A percentile compares a stretch with the other conserved stretches of the same genome.
Evolutionary conservation across 108 stramenopile species (phyloP).

Genomic region (Nitzschia palea): DNA sequence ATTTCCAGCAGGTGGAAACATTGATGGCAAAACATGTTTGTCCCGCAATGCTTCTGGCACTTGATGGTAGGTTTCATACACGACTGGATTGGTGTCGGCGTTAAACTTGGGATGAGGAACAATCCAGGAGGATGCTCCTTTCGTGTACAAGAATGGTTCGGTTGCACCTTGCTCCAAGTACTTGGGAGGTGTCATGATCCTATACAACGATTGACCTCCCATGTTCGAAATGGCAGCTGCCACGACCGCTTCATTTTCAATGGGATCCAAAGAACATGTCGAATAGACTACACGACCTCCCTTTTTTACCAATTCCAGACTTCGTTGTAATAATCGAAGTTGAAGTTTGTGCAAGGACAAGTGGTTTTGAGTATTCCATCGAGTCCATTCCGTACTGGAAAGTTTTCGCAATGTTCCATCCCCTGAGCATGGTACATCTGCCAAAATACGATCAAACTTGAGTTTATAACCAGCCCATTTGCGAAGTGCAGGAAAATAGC

Average conservation of each 20-base stretch:
- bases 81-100: constrained; percentile 21
- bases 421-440: constrained; percentile 91
- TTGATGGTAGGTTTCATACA: constrained; percentile 47
- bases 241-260: constrained; percentile 93
- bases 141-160: background rate
- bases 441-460: constrained; percentile 63
- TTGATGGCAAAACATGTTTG: constrained; percentile 28
- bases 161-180: constrained; percentile 21
- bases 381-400: constrained; percentile 40
- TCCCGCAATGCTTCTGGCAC: constrained; percentile 28
- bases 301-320: constrained; percentile 57
- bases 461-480: constrained; percentile 35
- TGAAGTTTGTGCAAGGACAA: constrained; percentile 77
- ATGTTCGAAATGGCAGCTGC: constrained; percentile 59
- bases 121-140: constrained; percentile 6
- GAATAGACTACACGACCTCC: constrained; percentile 82
- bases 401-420: constrained; percentile 87
- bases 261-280: constrained; percentile 87
- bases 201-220: constrained; percentile 47
- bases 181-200: constrained; percentile 48
- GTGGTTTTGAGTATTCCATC: constrained; percentile 66
- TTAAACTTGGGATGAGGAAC: constrained; percentile 21
- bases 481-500: constrained; percentile 50
- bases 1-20: constrained; percentile 63
- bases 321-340: constrained; percentile 63